A percentile compares a stretch with the other conserved stretches of the same genome.
Conservation (phyloP, 208 protist genomes). For the Entamoeba dispar region DNA sequence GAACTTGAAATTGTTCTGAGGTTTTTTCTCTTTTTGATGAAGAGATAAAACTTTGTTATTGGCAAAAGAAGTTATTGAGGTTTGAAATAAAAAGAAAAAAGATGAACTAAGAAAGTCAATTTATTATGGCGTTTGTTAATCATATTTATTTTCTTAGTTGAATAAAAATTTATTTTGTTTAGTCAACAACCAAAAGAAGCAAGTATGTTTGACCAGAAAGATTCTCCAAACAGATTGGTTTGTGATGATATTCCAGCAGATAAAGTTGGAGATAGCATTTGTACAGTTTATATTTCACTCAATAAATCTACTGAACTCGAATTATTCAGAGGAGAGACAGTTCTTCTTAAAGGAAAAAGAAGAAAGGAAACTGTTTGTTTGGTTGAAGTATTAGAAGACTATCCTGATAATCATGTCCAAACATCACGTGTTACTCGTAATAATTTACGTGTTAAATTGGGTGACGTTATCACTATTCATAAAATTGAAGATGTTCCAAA, state of each 20-base stretch:
- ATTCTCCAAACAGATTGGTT: not conserved
- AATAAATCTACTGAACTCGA: conserved; percentile 79
- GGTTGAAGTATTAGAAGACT: conserved; percentile 68
- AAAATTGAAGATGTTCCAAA: conserved; percentile 76
- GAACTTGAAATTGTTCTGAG: no score
- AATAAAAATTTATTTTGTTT: no score
- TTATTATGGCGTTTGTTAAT: no score
- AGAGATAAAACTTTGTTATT: no score
- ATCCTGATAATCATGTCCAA: conserved; percentile 70
- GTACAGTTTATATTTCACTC: conserved; percentile 17
- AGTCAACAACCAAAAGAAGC: no score
- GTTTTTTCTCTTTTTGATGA: no score
- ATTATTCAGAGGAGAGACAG: conserved; percentile 72
- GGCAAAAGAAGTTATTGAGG: no score
- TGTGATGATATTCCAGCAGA: not conserved
- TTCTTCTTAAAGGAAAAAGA: conserved; percentile 91
- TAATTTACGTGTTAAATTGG: conserved; percentile 89
- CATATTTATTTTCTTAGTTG: no score
- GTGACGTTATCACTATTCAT: conserved; percentile 81
- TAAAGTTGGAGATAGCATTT: not conserved
- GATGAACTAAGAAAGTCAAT: no score
- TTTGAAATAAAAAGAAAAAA: no score
- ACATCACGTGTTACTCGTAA: conserved; percentile 93
- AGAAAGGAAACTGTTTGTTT: conserved; percentile 70
- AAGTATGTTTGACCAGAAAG: not conserved